These are phyloP conservation scores for Trypanosoma brucei DNA, from an alignment of 208 protist genomes.

Conservation along the genomic window DNA sequence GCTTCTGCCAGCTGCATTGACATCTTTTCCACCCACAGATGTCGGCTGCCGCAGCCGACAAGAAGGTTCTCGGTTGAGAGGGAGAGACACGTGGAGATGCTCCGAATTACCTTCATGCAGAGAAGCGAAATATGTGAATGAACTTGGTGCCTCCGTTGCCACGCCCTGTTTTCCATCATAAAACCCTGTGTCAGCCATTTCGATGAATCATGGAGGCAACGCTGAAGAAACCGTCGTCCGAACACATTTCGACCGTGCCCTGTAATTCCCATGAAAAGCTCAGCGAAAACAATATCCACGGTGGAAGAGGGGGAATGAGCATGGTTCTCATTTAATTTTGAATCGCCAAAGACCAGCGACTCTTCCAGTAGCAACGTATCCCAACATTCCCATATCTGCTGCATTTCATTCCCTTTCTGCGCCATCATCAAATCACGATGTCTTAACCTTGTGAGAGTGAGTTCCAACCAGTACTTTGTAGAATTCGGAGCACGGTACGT, in stretches of 20 bases:
- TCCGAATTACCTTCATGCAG: conserved; percentile 22
- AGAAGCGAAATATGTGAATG: conserved; percentile 20
- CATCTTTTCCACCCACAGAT: conserved; percentile 26
- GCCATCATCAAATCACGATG: background rate
- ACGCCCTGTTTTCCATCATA: background rate
- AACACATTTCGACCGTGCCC: conserved; percentile 15
- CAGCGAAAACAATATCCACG: conserved; percentile 14
- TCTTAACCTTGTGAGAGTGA: conserved; percentile 12
- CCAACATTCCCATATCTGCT: background rate
- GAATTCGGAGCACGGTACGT: conserved; percentile 3
- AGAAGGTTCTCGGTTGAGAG: conserved; percentile 15
- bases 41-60: conserved; percentile 3
- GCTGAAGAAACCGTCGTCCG: conserved; percentile 20
- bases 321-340: background rate
- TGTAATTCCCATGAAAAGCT: conserved; percentile 20
- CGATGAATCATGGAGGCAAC: conserved; percentile 24
- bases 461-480: conserved; percentile 17
- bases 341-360: conserved; percentile 8
- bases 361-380: conserved; percentile 13
- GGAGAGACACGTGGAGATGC: conserved; percentile 19
- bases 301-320: background rate
- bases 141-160: background rate
- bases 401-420: background rate
- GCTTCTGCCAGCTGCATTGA: conserved; percentile 17
- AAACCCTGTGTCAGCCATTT: conserved; percentile 6